A percentile compares a stretch with the other conserved stretches of the same genome.
Evolutionary conservation across 306 rosid genomes (phyloP).

Genomic region (Casuarina glauca): DNA sequence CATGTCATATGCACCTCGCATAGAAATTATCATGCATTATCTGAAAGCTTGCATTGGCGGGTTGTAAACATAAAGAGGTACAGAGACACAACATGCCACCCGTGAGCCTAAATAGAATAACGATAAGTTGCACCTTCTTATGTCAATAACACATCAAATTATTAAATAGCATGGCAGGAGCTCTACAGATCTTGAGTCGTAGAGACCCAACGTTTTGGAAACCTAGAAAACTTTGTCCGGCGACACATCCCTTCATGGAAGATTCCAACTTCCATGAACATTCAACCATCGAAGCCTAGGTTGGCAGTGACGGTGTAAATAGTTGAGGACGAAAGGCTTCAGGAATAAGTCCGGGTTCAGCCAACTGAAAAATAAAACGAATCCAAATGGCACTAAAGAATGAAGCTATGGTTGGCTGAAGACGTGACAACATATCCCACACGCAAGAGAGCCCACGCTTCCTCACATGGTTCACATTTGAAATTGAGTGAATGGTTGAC

Average conservation of each 20-base stretch:
- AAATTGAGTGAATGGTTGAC: too few relatives aligned
- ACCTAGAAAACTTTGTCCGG: slow-evolving; percentile 26
- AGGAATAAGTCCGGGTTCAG: slow-evolving; percentile 6
- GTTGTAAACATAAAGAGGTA: too few relatives aligned
- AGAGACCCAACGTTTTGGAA: neutral
- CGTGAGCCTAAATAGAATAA: too few relatives aligned
- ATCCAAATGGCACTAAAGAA: slow-evolving; percentile 24
- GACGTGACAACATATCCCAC: too few relatives aligned
- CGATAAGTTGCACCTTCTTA: too few relatives aligned
- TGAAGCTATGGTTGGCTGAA: too few relatives aligned
- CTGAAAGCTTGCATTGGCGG: too few relatives aligned
- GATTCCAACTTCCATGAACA: slow-evolving; percentile 28
- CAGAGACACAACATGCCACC: too few relatives aligned
- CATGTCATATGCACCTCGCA: too few relatives aligned
- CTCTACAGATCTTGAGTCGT: slow-evolving; percentile 8
- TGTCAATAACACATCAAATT: neutral
- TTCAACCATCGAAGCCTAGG: slow-evolving; percentile 13
- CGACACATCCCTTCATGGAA: neutral
- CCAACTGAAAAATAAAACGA: slow-evolving; percentile 24
- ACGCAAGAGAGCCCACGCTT: too few relatives aligned
- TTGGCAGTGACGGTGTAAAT: slow-evolving; percentile 40
- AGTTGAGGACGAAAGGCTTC: slow-evolving; percentile 17
- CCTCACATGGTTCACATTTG: too few relatives aligned
- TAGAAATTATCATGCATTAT: too few relatives aligned
- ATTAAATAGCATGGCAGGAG: neutral